Evolutionary conservation across 2,329 filamentous ascomycete species (phyloP), one percentile per base, ranked within the genome.

Genomic region (Orbilia blumenaviensis): DNA sequence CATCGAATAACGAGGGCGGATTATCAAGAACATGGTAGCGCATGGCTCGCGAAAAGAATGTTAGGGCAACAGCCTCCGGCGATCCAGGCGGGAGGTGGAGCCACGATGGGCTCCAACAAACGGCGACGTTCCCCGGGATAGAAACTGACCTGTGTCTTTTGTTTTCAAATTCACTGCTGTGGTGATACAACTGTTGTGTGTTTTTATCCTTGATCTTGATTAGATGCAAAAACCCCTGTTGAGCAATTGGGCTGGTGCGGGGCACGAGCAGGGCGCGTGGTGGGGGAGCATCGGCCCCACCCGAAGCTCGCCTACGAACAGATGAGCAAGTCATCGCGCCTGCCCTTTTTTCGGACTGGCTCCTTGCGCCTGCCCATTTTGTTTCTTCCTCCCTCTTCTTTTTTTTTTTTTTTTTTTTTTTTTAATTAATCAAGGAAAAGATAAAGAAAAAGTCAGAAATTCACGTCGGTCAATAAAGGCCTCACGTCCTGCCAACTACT

Each of bases 1-100:
- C 83, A 93, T 10, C 87, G 89, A 1, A 91, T 97, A n/a, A 95
- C 92, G 0, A 92, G 92, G 81, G 88, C 91, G 77, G 93, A 99
- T 81, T 99, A 99, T 82, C 89, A 95, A 61, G 95, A 99, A 82
- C 84, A 93, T 81, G 95, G 95, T 7, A 88, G 87, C 66, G 85
- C 84, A 0, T 94, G 92, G 92, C 86, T 92, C 23, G 89, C 88
- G 27, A 89, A 89, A 80, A 92, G 88, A 81, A 95, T 96, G 81
- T 85, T 84, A 12, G 84, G 84, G 25, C 71, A 72, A 44, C 58
- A 62, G 16, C 27, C 41, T 4, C 14, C 25, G 12, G 56, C 21
- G 21, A 44, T 58, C 25, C 72, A 64, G 25, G 32, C 48, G 16
- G 58, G 58, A 23, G 50, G 50, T 16, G 32, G 63, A 3, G 29